A percentile compares a stretch with the other conserved stretches of the same genome.
phyloP scores from a whole-genome alignment of 805 yeast species.

The Cyberlindnera saturnus region DNA sequence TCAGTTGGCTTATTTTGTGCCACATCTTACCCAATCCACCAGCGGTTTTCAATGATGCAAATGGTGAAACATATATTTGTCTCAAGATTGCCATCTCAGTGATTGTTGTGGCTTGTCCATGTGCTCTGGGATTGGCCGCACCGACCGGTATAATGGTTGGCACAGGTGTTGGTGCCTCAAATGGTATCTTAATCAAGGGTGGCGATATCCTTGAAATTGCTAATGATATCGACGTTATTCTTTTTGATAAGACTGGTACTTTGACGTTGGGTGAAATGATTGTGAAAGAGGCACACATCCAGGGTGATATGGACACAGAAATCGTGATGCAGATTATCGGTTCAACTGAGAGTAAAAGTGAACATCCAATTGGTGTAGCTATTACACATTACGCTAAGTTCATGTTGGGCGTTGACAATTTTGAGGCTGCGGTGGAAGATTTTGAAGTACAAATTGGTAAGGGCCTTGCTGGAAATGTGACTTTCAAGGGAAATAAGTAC shows the following conservation, averaged over 20 bases:
- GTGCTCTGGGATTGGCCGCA: conserved; percentile 95
- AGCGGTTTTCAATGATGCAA: conserved; percentile 37
- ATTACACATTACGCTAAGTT: conserved; percentile 37
- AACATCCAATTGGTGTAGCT: conserved; percentile 85
- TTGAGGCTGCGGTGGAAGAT: conserved; percentile 8
- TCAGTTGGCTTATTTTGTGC: conserved; percentile 47
- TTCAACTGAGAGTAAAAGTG: conserved; percentile 60
- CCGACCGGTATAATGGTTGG: conserved; percentile 99
- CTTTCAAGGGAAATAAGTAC: conserved; percentile 18
- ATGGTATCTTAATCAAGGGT: conserved; percentile 89
- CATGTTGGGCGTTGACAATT: conserved; percentile 4
- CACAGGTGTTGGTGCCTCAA: conserved; percentile 88
- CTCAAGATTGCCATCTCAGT: conserved; percentile 83
- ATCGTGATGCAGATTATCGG: conserved; percentile 47
- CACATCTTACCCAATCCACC: conserved; percentile 37
- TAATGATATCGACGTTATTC: conserved; percentile 52
- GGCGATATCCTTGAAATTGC: conserved; percentile 83
- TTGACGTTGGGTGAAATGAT: conserved; percentile 79
- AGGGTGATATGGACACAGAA: conserved; percentile 5
- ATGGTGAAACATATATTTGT: conserved; percentile 60
- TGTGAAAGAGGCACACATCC: conserved; percentile 11
- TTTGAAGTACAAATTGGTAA: conserved; percentile 31
- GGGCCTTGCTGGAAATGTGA: conserved; percentile 28
- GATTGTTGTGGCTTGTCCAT: conserved; percentile 96
- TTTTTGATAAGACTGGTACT: conserved; percentile 96